Base-by-base conservation (phyloP, 2,329 filamentous ascomycete genomes). In the Magnaporthiopsis rhizophila region DNA sequence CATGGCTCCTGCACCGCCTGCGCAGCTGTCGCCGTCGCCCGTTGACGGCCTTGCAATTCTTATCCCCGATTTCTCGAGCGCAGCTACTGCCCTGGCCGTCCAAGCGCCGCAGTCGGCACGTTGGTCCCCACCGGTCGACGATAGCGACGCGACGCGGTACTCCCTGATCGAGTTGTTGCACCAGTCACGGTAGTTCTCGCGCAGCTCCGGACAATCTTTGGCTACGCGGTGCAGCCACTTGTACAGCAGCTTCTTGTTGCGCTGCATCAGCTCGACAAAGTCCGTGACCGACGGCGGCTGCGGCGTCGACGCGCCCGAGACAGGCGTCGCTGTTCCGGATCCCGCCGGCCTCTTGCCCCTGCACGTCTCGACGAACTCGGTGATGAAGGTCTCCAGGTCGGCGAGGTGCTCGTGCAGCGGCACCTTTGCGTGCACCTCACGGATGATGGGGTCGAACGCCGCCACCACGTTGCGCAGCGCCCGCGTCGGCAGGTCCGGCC, bases 361-460 rank as follows among this genome's bases (percentile, higher is more conserved):
- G 69, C 79, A 80, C 3, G 80, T 78, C 66, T 86, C 85, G 72
- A 95, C 85, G 65, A 93, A 83, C 67, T 92, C 90, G 7, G 84
- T 83, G 28, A 93, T 72, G 70, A 95, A 92, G 12, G 77, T 79
- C 71, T 93, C 86, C 1, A 84, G 78, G 50, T 90, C 86, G 53
- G 82, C 81, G 8, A 94, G 74, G 26, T 90, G 89, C 56, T 86
- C 86, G 45, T 85, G 85, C 7, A 94, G 80, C 70, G 93, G 88
- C 30, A 92, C 83, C 2, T 84, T 83, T 64, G 89, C 83, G 72
- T 94, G 91, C 8, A 93, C 79, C 3, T 81, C 78, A 28, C 90
- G 82, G 64, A 95, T 91, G 65, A 92, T 86, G 0, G 89, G 89
- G 63, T 92, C 90, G 68, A 90, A 91, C 2, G 88, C 87, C 0